phyloP scores from a whole-genome alignment of 345 rosid species.

The Pugionium cornutum region DNA sequence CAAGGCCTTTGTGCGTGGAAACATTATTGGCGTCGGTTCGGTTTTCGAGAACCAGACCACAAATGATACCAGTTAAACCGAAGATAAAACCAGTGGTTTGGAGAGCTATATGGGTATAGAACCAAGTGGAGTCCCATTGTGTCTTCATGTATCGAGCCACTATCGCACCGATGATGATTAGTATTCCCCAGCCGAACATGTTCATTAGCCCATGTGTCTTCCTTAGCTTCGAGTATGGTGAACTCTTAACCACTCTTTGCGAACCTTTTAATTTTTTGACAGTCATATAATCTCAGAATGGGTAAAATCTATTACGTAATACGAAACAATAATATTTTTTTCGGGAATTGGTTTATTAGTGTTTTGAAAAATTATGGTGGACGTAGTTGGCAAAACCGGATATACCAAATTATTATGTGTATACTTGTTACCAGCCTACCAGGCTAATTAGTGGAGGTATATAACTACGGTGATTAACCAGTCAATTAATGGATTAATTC shows the following conservation, averaged over 20 bases:
- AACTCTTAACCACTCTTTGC: constrained; percentile 38
- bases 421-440: neutral
- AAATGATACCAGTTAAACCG: constrained; percentile 59
- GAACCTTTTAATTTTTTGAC: constrained; percentile 13
- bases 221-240: constrained; percentile 47
- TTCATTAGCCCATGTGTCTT: constrained; percentile 71
- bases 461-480: constrained; percentile 1
- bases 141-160: constrained; percentile 55
- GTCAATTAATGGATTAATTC: constrained; percentile 8
- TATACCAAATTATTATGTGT: too few species aligned
- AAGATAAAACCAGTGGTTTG: constrained; percentile 55
- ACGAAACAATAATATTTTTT: too few species aligned
- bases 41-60: constrained; percentile 60
- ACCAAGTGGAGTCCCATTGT: constrained; percentile 74
- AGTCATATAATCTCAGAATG: too few species aligned
- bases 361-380: too few species aligned
- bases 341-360: too few species aligned
- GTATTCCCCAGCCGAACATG: constrained; percentile 78
- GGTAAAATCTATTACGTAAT: too few species aligned
- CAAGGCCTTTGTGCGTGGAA: constrained; percentile 62
- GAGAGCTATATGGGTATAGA: constrained; percentile 55
- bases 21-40: constrained; percentile 45
- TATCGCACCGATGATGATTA: constrained; percentile 64
- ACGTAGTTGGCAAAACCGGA: too few species aligned
- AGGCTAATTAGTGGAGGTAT: neutral